A percentile compares a stretch with the other conserved stretches of the same genome.
Evolutionary conservation across 306 rosid species (phyloP).

Genomic region (Vachellia collinsii): DNA sequence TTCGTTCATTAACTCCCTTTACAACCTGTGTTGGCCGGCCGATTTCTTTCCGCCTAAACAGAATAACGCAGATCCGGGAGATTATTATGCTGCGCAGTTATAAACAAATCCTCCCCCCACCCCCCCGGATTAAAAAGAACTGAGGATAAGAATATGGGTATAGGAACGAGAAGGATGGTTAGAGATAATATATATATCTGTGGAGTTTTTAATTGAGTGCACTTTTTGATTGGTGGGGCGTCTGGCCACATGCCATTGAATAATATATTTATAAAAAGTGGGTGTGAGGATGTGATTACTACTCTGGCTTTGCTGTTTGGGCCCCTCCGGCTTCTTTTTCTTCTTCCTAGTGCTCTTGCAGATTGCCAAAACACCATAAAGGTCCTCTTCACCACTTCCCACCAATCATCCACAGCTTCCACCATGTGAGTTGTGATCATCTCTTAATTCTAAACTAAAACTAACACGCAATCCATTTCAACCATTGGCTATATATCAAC

Average conservation of each 20-base stretch:
- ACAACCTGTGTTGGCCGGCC: background rate
- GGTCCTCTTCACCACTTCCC: conserved; percentile 19
- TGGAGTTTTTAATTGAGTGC: background rate
- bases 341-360: conserved; percentile 28
- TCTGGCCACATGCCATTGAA: conserved; percentile 41
- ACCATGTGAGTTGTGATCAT: conserved; percentile 36
- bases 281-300: conserved; percentile 28
- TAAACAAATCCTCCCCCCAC: too few relatives aligned
- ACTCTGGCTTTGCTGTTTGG: conserved; percentile 35
- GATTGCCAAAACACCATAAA: conserved; percentile 17
- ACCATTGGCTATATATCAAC: background rate
- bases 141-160: background rate
- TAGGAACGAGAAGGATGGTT: too few relatives aligned
- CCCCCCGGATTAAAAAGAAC: background rate
- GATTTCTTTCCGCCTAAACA: background rate
- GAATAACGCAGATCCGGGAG: background rate
- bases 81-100: too few relatives aligned
- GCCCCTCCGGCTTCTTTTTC: conserved; percentile 27
- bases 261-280: conserved; percentile 29
- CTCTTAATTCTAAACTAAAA: conserved; percentile 32
- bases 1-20: background rate
- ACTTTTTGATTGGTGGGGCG: conserved; percentile 40
- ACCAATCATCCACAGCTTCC: conserved; percentile 34
- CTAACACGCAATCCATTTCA: conserved; percentile 34
- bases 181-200: background rate